phyloP scores from a whole-genome alignment of 352 stramenopile genomes.

The Phytopythium montanum region DNA sequence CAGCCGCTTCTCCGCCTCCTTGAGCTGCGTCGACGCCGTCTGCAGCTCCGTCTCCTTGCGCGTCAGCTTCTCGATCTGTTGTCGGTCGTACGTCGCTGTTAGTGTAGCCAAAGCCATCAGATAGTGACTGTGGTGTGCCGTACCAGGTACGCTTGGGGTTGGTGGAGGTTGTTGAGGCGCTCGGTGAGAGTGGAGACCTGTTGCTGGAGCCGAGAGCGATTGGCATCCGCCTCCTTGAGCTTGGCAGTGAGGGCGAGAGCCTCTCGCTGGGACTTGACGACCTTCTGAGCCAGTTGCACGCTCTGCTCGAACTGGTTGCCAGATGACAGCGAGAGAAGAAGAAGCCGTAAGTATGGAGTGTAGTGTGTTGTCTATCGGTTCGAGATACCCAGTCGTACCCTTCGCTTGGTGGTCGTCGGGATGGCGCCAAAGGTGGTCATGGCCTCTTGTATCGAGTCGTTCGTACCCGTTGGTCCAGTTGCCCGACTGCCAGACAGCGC shows the following conservation, averaged over 20 bases:
- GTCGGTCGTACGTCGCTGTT: not conserved
- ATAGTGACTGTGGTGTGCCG: not conserved
- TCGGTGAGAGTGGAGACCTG: constrained; percentile 28
- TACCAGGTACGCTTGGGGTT: constrained; percentile 76
- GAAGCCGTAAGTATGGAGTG: not conserved
- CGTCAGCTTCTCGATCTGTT: constrained; percentile 63
- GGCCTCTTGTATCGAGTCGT: constrained; percentile 31
- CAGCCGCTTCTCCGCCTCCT: constrained; percentile 33
- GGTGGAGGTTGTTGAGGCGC: constrained; percentile 50
- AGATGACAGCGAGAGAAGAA: not conserved
- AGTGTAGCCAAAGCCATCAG: not conserved
- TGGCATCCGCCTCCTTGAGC: constrained; percentile 22
- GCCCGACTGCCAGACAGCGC: constrained; percentile 13
- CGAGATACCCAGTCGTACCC: constrained; percentile 23
- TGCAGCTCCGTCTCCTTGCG: constrained; percentile 42
- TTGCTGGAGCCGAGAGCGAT: constrained; percentile 24
- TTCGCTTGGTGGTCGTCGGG: constrained; percentile 56
- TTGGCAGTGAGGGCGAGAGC: constrained; percentile 35
- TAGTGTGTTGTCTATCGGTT: not conserved
- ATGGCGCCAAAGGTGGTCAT: constrained; percentile 66
- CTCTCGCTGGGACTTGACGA: constrained; percentile 65
- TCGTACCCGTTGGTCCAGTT: not conserved
- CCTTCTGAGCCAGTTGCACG: constrained; percentile 57
- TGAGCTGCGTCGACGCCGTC: constrained; percentile 12
- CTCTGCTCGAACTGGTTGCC: constrained; percentile 66